A percentile compares a stretch with the other conserved stretches of the same genome.
Conservation (phyloP, 1,284 basidiomycete genomes). For the Trametes polyzona region DNA sequence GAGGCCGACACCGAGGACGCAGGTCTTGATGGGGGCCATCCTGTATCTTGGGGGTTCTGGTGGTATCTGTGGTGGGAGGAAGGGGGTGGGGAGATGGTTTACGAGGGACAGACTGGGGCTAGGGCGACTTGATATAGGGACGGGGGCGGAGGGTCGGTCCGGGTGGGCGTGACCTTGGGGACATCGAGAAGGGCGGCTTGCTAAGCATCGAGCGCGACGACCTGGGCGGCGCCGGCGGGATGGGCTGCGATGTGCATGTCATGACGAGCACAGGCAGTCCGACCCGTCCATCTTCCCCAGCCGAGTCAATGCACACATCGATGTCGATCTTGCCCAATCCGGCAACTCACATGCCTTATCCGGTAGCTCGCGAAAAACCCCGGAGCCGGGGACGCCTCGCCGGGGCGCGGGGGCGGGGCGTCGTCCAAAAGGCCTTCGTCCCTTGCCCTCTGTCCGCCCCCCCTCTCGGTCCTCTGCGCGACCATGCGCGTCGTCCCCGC, state of each 20-base stretch:
- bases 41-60: too few relatives aligned
- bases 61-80: too few relatives aligned
- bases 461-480: not conserved
- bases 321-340: not conserved
- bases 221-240: not conserved
- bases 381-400: conserved; percentile 11
- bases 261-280: not conserved
- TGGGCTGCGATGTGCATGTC: too few relatives aligned
- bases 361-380: too few relatives aligned
- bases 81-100: not conserved
- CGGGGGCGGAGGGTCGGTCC: conserved; percentile 6
- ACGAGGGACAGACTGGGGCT: not conserved
- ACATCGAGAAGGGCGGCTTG: not conserved
- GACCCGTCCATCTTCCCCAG: not conserved
- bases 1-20: conserved; percentile 78
- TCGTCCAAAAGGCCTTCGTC: too few relatives aligned
- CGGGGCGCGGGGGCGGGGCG: not conserved
- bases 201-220: conserved; percentile 4
- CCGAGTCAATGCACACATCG: not conserved
- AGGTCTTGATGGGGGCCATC: conserved; percentile 64
- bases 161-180: not conserved
- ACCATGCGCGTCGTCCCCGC: conserved; percentile 2
- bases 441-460: not conserved
- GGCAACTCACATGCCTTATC: conserved; percentile 13
- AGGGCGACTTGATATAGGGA: not conserved